Percentiles rank a stretch among this genome's conserved stretches.
Evolutionary conservation across 2,329 filamentous ascomycete species (phyloP).

Genomic region (Metarhizium brunneum): DNA sequence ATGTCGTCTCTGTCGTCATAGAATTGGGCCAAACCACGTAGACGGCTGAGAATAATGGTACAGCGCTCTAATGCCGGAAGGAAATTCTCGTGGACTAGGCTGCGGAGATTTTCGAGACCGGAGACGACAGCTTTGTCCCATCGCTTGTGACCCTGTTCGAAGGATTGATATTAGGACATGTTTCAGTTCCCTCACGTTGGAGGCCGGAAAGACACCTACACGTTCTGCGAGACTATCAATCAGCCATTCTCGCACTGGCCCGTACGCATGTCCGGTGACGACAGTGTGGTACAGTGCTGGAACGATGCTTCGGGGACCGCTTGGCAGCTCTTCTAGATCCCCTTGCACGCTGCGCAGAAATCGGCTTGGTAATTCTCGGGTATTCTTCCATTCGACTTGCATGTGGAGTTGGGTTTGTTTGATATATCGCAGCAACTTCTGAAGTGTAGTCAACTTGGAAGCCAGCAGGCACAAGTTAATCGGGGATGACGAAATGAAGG

Average conservation of each 20-base stretch:
- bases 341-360: slow-evolving; percentile 72
- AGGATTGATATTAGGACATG: slow-evolving; percentile 2
- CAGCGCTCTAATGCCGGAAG: slow-evolving; percentile 81
- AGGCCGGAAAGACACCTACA: slow-evolving; percentile 35
- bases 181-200: neutral
- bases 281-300: slow-evolving; percentile 77
- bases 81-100: slow-evolving; percentile 77
- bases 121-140: slow-evolving; percentile 84
- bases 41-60: slow-evolving; percentile 68
- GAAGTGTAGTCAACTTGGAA: slow-evolving; percentile 77
- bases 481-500: slow-evolving; percentile 69
- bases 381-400: slow-evolving; percentile 71
- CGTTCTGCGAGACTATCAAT: slow-evolving; percentile 73
- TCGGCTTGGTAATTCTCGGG: slow-evolving; percentile 67
- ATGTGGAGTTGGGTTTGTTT: slow-evolving; percentile 73
- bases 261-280: slow-evolving; percentile 71
- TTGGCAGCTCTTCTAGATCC: slow-evolving; percentile 52
- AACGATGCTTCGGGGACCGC: slow-evolving; percentile 53
- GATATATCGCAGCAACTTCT: slow-evolving; percentile 79
- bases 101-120: slow-evolving; percentile 68
- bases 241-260: slow-evolving; percentile 75
- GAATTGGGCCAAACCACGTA: slow-evolving; percentile 77
- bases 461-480: slow-evolving; percentile 77
- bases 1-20: slow-evolving; percentile 57
- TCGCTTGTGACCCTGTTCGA: slow-evolving; percentile 68